Base-by-base conservation (phyloP, 202 grass and related monocot species). In the Schoenoplectus tabernaemontani region DNA sequence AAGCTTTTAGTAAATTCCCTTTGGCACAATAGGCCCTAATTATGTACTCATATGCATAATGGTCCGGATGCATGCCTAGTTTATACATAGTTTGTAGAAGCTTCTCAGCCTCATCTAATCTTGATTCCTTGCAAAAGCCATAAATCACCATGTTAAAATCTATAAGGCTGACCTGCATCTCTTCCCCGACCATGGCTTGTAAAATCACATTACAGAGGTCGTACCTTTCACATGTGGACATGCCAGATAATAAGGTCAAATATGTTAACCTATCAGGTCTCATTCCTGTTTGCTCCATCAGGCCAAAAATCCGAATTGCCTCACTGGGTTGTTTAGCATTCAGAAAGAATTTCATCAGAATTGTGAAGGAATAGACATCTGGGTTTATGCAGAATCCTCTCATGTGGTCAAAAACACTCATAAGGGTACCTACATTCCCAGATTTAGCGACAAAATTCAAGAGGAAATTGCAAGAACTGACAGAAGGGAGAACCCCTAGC, bases 271-370 rank as follows among this genome's bases (percentile, higher is more conserved):
- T 38, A 71, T 93, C 89, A n/a, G 77, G 91, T 61, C 88, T 83
- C 38, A 92, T 64, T 24, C 94, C 89, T 61, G 65, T 68, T 79
- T 87, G 82, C 56, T 86, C 80, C 84, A 86, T 87, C 47, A 82
- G 68, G 13, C 80, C 41, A 79, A 90, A 88, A 60, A 89, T 43
- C 46, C 64, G 20, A 57, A 94, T 64, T 59, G 89, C 89, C 57
- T 88, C 39, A 12, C 80, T 84, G 44, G 47, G 79, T 70, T 92
- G 84, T 59, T 87, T 86, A 53, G 83, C 85, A 44, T 75, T 59
- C 10, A 82, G 87, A 82, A 90, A 79, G 32, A 92, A 89, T 73
- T 87, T 90, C 44, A 89, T 86, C 32, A 93, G 47, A 58, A 93
- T 86, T 42, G 24, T 46, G 11, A 89, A 87, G 16, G 87, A 75